Conservation (phyloP, 1,139 yeast species). For the Debaryomyces nepalensis region DNA sequence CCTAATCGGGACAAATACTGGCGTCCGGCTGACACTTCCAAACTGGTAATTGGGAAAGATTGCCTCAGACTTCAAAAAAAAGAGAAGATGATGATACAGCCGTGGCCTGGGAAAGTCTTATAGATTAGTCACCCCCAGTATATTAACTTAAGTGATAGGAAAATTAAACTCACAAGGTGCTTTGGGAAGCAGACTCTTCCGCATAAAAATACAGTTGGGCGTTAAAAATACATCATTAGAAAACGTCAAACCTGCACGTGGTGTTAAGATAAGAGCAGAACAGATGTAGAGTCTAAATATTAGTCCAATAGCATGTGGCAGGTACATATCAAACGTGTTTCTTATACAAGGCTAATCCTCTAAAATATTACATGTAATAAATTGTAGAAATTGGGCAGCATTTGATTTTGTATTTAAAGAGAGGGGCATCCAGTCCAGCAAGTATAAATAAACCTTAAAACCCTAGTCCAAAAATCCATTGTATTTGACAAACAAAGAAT, state of each 20-base stretch:
- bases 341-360: not conserved
- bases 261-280: slow-evolving; percentile 4
- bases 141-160: too few species aligned
- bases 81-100: too few species aligned
- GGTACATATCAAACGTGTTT: not conserved
- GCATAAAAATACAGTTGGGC: too few species aligned
- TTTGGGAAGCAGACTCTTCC: too few species aligned
- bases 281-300: too few species aligned
- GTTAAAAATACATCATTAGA: not conserved
- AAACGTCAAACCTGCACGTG: slow-evolving; percentile 3
- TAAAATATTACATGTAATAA: not conserved
- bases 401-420: not conserved
- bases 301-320: not conserved
- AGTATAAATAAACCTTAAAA: not conserved
- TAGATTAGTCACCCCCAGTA: too few species aligned
- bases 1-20: slow-evolving; percentile 3
- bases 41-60: too few species aligned
- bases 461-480: slow-evolving; percentile 2
- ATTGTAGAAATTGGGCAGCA: not conserved
- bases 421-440: not conserved
- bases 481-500: not conserved
- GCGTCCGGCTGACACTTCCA: not conserved
- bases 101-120: too few species aligned
- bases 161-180: too few species aligned
- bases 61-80: too few species aligned